phyloP scores from a whole-genome alignment of 768 basidiomycete genomes.

The Sistotremastrum suecicum region DNA sequence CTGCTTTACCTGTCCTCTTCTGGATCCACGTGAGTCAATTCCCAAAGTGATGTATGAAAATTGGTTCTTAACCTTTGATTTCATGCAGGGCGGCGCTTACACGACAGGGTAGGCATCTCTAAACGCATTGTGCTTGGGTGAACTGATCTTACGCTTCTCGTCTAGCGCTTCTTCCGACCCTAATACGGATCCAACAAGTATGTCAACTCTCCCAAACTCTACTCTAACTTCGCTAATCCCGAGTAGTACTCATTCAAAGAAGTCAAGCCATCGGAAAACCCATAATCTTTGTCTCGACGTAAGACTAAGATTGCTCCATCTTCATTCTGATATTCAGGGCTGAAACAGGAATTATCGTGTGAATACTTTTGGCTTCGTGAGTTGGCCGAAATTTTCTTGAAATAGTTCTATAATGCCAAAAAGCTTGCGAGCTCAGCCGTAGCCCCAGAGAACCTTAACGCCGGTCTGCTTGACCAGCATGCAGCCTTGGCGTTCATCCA shows the following conservation, averaged over 20 bases:
- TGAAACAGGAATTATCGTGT: slow-evolving; percentile 8
- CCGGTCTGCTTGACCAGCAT: slow-evolving; percentile 21
- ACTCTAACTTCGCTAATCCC: background rate
- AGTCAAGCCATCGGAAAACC: slow-evolving; percentile 27
- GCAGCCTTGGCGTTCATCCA: slow-evolving; percentile 23
- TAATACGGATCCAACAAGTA: slow-evolving; percentile 33
- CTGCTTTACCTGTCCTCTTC: slow-evolving; percentile 18
- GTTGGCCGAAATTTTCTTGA: background rate
- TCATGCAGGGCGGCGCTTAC: slow-evolving; percentile 32
- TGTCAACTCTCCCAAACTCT: slow-evolving; percentile 2
- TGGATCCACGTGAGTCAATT: slow-evolving; percentile 20
- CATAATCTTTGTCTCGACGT: slow-evolving; percentile 9
- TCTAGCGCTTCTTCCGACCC: slow-evolving; percentile 30
- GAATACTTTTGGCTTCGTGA: slow-evolving; percentile 8
- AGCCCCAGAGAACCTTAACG: slow-evolving; percentile 10
- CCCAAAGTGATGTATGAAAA: background rate
- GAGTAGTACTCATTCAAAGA: slow-evolving; percentile 32
- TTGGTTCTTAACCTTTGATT: background rate
- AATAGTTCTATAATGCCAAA: background rate
- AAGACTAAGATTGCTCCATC: background rate
- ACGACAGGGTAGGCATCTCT: slow-evolving; percentile 28
- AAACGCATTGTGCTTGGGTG: slow-evolving; percentile 13
- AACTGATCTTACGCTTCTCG: slow-evolving; percentile 2
- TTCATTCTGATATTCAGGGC: background rate
- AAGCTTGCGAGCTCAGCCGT: slow-evolving; percentile 5